These are phyloP conservation scores for Sanghuangporus weigelae DNA, from an alignment of 1,284 basidiomycete species.

Conservation along the genomic window DNA sequence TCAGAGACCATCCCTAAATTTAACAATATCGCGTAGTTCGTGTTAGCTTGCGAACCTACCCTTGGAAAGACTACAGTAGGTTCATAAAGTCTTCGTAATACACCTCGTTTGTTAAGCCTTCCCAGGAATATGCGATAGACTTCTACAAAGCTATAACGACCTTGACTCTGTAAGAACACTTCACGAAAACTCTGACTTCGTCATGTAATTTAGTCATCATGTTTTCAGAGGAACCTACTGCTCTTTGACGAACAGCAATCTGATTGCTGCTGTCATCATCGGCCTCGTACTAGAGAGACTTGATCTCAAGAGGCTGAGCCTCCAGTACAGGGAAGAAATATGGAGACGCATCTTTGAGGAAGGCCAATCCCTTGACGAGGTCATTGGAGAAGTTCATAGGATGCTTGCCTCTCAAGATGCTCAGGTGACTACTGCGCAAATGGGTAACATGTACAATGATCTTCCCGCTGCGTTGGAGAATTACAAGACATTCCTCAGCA, in stretches of 20 bases:
- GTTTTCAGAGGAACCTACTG: constrained; percentile 31
- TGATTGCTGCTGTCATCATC: constrained; percentile 49
- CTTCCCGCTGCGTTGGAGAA: background rate
- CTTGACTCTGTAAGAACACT: background rate
- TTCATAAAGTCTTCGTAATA: background rate
- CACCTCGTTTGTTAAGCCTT: background rate
- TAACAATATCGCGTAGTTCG: background rate
- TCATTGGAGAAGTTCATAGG: background rate
- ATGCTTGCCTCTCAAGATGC: background rate
- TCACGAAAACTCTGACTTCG: constrained; percentile 26
- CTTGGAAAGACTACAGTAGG: background rate
- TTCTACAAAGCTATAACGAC: background rate
- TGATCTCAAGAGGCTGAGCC: constrained; percentile 50
- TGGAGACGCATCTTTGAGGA: background rate
- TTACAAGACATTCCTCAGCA: background rate
- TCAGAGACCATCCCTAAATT: no score
- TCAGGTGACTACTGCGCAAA: background rate
- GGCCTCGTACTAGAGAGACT: constrained; percentile 52
- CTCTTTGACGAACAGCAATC: constrained; percentile 46
- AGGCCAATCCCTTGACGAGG: background rate
- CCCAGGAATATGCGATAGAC: background rate
- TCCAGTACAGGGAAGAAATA: constrained; percentile 24
- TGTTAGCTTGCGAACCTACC: background rate
- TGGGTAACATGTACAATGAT: background rate
- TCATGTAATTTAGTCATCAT: no score